Conservation (phyloP, 2,329 filamentous ascomycete species). For the Botrytis fragariae region DNA sequence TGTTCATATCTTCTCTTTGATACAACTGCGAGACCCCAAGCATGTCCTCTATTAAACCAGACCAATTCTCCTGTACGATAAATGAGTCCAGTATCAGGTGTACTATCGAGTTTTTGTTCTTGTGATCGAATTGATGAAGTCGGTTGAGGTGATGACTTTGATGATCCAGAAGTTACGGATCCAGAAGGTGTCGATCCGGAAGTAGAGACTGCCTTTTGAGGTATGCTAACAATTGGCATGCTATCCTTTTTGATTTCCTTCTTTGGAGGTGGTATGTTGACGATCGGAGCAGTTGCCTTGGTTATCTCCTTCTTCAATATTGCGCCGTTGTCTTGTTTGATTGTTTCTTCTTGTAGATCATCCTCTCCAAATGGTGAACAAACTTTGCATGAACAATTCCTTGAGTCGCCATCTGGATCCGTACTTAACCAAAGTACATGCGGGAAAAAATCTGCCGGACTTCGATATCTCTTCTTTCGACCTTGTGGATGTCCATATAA, state of each 20-base stretch:
- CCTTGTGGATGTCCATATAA: slow-evolving; percentile 59
- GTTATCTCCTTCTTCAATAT: slow-evolving; percentile 25
- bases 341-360: slow-evolving; percentile 39
- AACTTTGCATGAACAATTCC: slow-evolving; percentile 56
- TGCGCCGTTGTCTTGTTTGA: slow-evolving; percentile 25
- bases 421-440: slow-evolving; percentile 56
- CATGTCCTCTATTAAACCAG: slow-evolving; percentile 52
- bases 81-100: slow-evolving; percentile 47
- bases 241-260: slow-evolving; percentile 23
- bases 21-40: slow-evolving; percentile 55
- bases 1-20: slow-evolving; percentile 44
- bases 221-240: slow-evolving; percentile 11
- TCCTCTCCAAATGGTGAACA: slow-evolving; percentile 51
- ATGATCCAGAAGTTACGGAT: not conserved
- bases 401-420: slow-evolving; percentile 49
- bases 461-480: slow-evolving; percentile 55
- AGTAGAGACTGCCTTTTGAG: not conserved
- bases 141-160: slow-evolving; percentile 21
- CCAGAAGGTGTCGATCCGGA: not conserved
- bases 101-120: slow-evolving; percentile 50
- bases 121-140: slow-evolving; percentile 16
- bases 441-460: slow-evolving; percentile 58
- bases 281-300: not conserved
- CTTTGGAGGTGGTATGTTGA: slow-evolving; percentile 12
- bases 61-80: slow-evolving; percentile 55